These are phyloP conservation scores for Coemansia sp. DNA, from an alignment of 192 early-diverging fungal species.

Conservation along the genomic window DNA sequence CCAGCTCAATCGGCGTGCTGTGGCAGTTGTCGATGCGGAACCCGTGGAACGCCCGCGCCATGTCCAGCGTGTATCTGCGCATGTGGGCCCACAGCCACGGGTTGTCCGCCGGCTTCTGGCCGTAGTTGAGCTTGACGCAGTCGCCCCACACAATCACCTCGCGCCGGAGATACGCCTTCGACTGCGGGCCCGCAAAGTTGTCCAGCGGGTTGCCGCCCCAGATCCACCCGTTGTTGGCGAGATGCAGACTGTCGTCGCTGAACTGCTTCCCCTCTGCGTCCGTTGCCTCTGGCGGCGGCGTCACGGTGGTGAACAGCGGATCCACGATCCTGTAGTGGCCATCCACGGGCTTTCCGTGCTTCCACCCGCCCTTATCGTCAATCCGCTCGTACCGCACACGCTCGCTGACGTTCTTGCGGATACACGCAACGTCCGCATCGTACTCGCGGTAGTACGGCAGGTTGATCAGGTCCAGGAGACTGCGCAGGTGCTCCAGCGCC, in stretches of 20 bases:
- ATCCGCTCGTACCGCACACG: slow-evolving; percentile 83
- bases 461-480: slow-evolving; percentile 85
- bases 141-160: slow-evolving; percentile 99
- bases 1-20: slow-evolving; percentile 94
- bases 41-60: slow-evolving; percentile 89
- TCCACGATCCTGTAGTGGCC: slow-evolving; percentile 77
- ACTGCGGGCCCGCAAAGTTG: slow-evolving; percentile 89
- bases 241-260: slow-evolving; percentile 66
- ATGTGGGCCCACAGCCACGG: slow-evolving; percentile 98
- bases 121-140: slow-evolving; percentile 98
- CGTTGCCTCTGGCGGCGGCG: slow-evolving; percentile 58
- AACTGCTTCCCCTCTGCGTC: slow-evolving; percentile 17
- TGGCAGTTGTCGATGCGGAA: slow-evolving; percentile 99
- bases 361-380: slow-evolving; percentile 78
- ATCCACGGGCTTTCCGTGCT: slow-evolving; percentile 68
- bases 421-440: slow-evolving; percentile 72
- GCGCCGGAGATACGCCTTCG: slow-evolving; percentile 87
- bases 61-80: slow-evolving; percentile 81
- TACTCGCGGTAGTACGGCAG: slow-evolving; percentile 80
- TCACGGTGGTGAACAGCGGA: slow-evolving; percentile 93
- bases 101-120: slow-evolving; percentile 74
- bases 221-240: slow-evolving; percentile 98
- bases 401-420: slow-evolving; percentile 72
- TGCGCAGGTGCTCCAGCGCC: slow-evolving; percentile 56
- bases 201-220: slow-evolving; percentile 87